A percentile compares a stretch with the other conserved stretches of the same genome.
Evolutionary conservation across 768 basidiomycete genomes (phyloP).

Genomic region (Boletus rubescentipes): DNA sequence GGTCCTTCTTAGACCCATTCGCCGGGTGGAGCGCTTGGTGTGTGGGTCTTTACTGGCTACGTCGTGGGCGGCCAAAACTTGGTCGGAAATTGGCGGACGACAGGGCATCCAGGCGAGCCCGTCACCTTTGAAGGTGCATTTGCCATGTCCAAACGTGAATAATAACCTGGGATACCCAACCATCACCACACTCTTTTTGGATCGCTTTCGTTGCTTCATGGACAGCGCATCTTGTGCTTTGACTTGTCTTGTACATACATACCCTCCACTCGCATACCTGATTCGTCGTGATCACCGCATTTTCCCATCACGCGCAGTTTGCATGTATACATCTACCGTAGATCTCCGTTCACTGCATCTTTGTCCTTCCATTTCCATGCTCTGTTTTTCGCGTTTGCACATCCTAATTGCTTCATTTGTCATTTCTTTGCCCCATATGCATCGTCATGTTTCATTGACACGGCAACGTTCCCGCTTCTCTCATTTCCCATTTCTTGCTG

Average conservation of each 20-base stretch:
- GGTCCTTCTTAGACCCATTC: conserved; percentile 7
- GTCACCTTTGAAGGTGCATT: conserved; percentile 64
- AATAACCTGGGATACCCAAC: background rate
- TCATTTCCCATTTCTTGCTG: too few species aligned
- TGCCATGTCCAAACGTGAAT: conserved; percentile 51
- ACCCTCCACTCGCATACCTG: background rate
- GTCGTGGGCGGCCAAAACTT: conserved; percentile 62
- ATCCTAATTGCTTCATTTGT: too few species aligned
- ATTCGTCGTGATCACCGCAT: conserved; percentile 6
- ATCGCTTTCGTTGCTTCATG: background rate
- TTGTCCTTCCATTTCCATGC: conserved; percentile 9
- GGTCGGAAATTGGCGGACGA: conserved; percentile 69
- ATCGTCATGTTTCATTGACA: too few species aligned
- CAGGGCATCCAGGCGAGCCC: conserved; percentile 33
- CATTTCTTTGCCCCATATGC: too few species aligned
- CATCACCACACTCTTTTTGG: background rate
- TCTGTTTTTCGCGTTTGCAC: conserved; percentile 2
- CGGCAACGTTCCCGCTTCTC: too few species aligned
- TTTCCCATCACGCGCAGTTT: conserved; percentile 5
- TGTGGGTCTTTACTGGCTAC: conserved; percentile 67
- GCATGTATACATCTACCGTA: conserved; percentile 17
- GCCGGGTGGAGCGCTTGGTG: conserved; percentile 11
- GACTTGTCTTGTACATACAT: conserved; percentile 11
- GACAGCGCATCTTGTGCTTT: conserved; percentile 11
- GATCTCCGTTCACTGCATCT: conserved; percentile 16